Conservation (phyloP, 2,329 filamentous ascomycete species). For the Epichloe amarillans region DNA sequence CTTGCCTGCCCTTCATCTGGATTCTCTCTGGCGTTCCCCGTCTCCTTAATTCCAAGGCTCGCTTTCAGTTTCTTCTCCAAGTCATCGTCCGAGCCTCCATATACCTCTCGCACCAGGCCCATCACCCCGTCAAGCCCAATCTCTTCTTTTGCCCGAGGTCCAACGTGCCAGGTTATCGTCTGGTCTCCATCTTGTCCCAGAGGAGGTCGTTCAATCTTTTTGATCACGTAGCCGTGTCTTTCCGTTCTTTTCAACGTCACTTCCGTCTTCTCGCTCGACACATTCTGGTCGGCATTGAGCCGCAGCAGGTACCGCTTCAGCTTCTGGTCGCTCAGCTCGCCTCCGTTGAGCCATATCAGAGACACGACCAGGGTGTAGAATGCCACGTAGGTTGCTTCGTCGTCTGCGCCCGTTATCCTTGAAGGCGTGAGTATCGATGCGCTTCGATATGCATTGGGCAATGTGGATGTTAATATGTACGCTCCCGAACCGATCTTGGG, state of each 20-base stretch:
- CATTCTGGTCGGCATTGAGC: constrained; percentile 61
- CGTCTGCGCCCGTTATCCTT: constrained; percentile 46
- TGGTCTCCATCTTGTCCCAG: constrained; percentile 53
- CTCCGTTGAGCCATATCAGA: constrained; percentile 62
- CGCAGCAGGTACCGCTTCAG: constrained; percentile 62
- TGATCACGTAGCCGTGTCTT: constrained; percentile 72
- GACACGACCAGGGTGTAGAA: constrained; percentile 72
- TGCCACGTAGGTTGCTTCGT: constrained; percentile 68
- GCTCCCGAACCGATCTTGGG: constrained; percentile 48
- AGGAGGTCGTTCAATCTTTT: constrained; percentile 49
- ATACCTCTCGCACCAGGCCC: constrained; percentile 51
- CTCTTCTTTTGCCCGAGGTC: constrained; percentile 74
- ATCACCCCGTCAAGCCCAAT: constrained; percentile 65
- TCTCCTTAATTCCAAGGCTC: constrained; percentile 42
- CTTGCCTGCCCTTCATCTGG: constrained; percentile 8
- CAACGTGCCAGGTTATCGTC: constrained; percentile 68
- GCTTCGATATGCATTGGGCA: constrained; percentile 55
- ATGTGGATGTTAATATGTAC: constrained; percentile 63
- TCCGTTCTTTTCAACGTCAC: constrained; percentile 60
- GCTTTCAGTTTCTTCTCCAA: constrained; percentile 45
- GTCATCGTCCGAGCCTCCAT: constrained; percentile 38
- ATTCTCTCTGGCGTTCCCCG: constrained; percentile 13
- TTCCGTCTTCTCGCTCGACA: constrained; percentile 65
- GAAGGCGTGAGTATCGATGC: constrained; percentile 56
- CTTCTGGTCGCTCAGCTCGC: constrained; percentile 62